phyloP scores from a whole-genome alignment of 139 green algal genomes.

The Coelastrella sp. region DNA sequence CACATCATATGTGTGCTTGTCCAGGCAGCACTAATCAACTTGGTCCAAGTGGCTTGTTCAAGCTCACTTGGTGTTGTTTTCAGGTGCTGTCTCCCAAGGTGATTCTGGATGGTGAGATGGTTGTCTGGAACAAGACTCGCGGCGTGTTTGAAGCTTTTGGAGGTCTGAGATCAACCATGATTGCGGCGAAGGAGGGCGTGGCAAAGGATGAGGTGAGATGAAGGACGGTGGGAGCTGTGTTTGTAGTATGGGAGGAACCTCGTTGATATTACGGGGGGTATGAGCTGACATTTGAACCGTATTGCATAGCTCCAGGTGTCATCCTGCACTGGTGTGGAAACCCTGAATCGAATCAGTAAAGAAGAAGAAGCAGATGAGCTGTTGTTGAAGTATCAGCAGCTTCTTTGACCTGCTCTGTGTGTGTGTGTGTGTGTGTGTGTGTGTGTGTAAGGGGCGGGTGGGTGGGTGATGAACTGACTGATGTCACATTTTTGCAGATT shows the following conservation, averaged over 20 bases:
- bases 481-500: slow-evolving; percentile 13
- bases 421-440: too few relatives aligned
- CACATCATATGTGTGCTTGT: too few relatives aligned
- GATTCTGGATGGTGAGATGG: slow-evolving; percentile 77
- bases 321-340: neutral
- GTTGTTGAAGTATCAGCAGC: neutral
- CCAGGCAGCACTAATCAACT: too few relatives aligned
- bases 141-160: slow-evolving; percentile 77
- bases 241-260: too few relatives aligned
- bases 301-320: neutral
- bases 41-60: too few relatives aligned
- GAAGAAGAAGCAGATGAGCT: neutral
- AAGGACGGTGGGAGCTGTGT: neutral
- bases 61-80: too few relatives aligned
- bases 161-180: slow-evolving; percentile 55
- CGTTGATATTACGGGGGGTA: too few relatives aligned
- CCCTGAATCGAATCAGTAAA: neutral
- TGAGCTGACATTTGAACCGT: too few relatives aligned
- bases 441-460: too few relatives aligned
- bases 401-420: too few relatives aligned
- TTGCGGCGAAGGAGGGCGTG: slow-evolving; percentile 46
- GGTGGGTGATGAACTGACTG: too few relatives aligned
- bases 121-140: slow-evolving; percentile 73
- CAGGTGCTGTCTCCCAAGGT: neutral
- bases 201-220: neutral